A percentile compares a stretch with the other conserved stretches of the same genome.
Conservation (phyloP, 805 yeast species). For the Saturnispora zaruensis region DNA sequence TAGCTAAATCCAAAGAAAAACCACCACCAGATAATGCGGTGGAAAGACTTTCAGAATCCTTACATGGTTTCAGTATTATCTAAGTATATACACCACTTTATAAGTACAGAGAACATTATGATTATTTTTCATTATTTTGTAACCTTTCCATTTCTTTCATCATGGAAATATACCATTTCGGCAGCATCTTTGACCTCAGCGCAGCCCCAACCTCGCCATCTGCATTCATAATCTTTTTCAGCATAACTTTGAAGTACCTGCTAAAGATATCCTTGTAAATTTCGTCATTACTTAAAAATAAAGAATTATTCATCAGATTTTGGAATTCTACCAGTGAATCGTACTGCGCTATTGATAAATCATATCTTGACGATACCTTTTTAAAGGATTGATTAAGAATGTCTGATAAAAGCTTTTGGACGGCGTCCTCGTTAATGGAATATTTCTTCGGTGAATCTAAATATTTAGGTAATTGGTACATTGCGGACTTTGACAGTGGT, state of each 20-base stretch:
- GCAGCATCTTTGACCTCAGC: constrained; percentile 24
- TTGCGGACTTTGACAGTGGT: constrained; percentile 9
- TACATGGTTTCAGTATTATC: not conserved
- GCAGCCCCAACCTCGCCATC: constrained; percentile 17
- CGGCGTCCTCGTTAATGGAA: constrained; percentile 12
- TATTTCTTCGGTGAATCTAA: constrained; percentile 10
- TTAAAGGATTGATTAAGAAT: constrained; percentile 35
- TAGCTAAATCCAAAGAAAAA: not conserved
- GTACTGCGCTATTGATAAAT: constrained; percentile 46
- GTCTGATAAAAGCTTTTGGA: constrained; percentile 25
- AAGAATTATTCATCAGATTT: constrained; percentile 26
- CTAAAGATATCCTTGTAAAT: constrained; percentile 24
- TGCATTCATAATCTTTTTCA: constrained; percentile 26
- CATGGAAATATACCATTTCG: constrained; percentile 15
- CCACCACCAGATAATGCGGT: not conserved
- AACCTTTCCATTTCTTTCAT: constrained; percentile 9
- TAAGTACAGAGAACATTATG: not conserved
- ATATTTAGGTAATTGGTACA: constrained; percentile 1
- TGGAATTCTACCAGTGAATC: constrained; percentile 35
- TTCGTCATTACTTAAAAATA: constrained; percentile 21
- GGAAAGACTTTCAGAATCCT: not conserved
- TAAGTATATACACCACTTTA: not conserved
- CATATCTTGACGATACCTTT: constrained; percentile 40
- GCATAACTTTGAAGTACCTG: constrained; percentile 24
- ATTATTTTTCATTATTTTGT: constrained; percentile 3